These are phyloP conservation scores for Aquilaria malaccensis DNA, from an alignment of 345 rosid genomes.

Conservation along the genomic window DNA sequence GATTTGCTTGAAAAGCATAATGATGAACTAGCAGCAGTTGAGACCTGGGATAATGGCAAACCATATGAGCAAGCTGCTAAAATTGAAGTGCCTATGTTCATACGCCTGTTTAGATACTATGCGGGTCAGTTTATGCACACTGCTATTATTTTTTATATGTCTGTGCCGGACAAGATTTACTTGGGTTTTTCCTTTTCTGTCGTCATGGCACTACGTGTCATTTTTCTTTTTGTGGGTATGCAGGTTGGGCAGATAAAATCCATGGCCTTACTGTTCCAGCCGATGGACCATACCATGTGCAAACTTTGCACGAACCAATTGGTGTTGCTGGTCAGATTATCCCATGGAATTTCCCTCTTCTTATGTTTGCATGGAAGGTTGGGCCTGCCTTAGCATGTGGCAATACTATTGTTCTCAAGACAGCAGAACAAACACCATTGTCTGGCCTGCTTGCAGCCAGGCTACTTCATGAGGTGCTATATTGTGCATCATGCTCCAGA, in stretches of 20 bases:
- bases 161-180: constrained; percentile 1
- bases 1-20: constrained; percentile 83
- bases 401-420: constrained; percentile 77
- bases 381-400: constrained; percentile 95
- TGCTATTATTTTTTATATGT: too few relatives aligned
- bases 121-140: constrained; percentile 51
- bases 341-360: constrained; percentile 97
- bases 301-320: constrained; percentile 82
- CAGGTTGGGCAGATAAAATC: constrained; percentile 98
- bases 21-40: constrained; percentile 78
- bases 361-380: constrained; percentile 86
- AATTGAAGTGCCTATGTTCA: constrained; percentile 61
- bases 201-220: neutral
- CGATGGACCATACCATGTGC: constrained; percentile 72
- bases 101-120: constrained; percentile 73
- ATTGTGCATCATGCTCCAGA: too few relatives aligned
- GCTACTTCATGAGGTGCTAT: constrained; percentile 68
- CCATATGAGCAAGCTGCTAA: constrained; percentile 73
- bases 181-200: neutral
- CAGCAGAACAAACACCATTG: constrained; percentile 91
- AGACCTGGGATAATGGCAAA: constrained; percentile 93
- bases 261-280: constrained; percentile 81
- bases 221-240: constrained; percentile 9
- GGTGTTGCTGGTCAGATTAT: constrained; percentile 96
- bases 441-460: constrained; percentile 57